Percentiles rank a stretch among this genome's conserved stretches.
Conservation (phyloP, 345 rosid species). For the Rhodamnia rubescens region DNA sequence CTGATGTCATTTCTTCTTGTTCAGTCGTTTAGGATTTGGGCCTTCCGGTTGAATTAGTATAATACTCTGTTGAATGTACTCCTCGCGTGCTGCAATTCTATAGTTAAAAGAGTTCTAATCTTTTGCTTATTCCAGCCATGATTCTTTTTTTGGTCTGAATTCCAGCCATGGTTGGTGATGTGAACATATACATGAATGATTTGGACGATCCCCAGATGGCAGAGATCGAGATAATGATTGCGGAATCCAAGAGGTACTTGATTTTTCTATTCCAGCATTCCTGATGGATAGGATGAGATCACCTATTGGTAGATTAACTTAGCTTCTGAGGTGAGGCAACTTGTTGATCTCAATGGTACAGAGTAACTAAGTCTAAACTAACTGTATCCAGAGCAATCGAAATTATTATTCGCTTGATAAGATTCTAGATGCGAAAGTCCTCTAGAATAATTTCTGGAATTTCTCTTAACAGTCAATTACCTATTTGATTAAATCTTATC, state of each 20-base stretch:
- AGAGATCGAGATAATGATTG: constrained; percentile 92
- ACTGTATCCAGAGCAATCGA: not conserved
- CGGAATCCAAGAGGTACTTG: constrained; percentile 63
- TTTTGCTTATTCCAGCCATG: constrained; percentile 27
- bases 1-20: not conserved
- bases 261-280: not conserved
- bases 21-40: not conserved
- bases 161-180: constrained; percentile 90
- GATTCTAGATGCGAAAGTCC: not conserved
- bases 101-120: not conserved
- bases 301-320: not conserved
- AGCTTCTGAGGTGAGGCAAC: not conserved
- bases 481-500: not conserved
- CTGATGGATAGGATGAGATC: not conserved
- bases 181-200: constrained; percentile 90
- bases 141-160: constrained; percentile 2
- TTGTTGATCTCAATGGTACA: not conserved
- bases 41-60: not conserved
- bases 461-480: not conserved
- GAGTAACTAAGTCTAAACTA: not conserved
- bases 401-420: not conserved
- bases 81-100: not conserved
- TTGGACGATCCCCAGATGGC: constrained; percentile 67
- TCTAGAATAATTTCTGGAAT: not conserved
- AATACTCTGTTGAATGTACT: not conserved